Base-by-base conservation (phyloP, 768 basidiomycete species). In the Suillus lakei region DNA sequence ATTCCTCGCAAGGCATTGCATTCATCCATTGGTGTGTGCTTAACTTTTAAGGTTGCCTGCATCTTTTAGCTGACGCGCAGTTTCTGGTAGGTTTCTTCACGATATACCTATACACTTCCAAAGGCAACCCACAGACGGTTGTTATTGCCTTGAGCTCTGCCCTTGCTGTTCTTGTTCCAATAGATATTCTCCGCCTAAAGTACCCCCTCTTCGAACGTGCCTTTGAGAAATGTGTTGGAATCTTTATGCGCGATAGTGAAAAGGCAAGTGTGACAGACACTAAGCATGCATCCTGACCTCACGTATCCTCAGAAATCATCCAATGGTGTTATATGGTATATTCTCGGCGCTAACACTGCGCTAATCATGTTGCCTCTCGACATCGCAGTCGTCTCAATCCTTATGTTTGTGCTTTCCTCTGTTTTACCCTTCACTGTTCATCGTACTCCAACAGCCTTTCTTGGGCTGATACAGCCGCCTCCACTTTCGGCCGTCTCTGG, bases 381-480 rank as follows among this genome's bases (percentile, higher is more conserved):
- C 72, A 85, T 98, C 38, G 95, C 95, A 13, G 88, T 92, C n/a
- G 88, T 97, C 16, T 86, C 95, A 8, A 91, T 98, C 68, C 84
- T 96, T 69, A 93, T 95, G 95, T 93, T 74, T 71, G 91, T 83
- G n/a, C 39, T 60, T 61, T 39, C 56, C 60, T 44, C 32, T 32
- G 18, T 36, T 50, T 44, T 6, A 9, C 23, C 36, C 21, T 51
- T 39, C 53, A 21, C n/a, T 64, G 3, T 67, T 32, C 34, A 68
- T 59, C 51, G 60, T 50, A 54, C 28, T 66, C 34, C 16, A 43
- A 51, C 71, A 97, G 95, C 67, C 88, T 98, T 56, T 95, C 95
- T 38, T 98, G 96, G 96, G 95, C 94, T 0, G 96, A 98, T 76
- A 97, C 96, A 1, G 89, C 95, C 21, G 96, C 96, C 6, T 97